These are phyloP conservation scores for Hypoxylon sp. DNA, from an alignment of 2,329 filamentous ascomycete species.

Conservation along the genomic window DNA sequence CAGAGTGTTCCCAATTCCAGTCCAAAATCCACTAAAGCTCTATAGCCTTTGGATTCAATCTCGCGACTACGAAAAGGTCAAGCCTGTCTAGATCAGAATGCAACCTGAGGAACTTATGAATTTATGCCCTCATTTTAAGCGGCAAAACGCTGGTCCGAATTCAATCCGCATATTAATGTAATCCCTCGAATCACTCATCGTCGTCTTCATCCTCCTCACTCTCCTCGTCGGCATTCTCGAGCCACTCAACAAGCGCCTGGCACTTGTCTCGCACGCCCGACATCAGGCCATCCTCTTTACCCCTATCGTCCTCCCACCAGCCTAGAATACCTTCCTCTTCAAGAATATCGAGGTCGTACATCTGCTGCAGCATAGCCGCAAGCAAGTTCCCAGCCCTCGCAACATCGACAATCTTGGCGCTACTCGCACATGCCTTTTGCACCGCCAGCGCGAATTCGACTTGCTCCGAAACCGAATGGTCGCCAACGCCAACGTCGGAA, in stretches of 20 bases:
- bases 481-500: conserved; percentile 72
- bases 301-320: conserved; percentile 87
- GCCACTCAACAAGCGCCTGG: conserved; percentile 84
- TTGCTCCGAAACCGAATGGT: conserved; percentile 81
- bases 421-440: conserved; percentile 82
- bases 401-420: conserved; percentile 70
- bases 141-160: not conserved
- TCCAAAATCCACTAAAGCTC: not conserved
- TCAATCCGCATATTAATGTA: not conserved
- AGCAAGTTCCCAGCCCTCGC: conserved; percentile 73
- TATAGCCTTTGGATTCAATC: not conserved
- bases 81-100: not conserved
- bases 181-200: conserved; percentile 51
- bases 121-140: not conserved
- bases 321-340: conserved; percentile 89
- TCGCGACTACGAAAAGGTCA: not conserved
- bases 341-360: conserved; percentile 87
- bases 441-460: conserved; percentile 86
- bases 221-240: conserved; percentile 79
- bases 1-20: not conserved
- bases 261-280: conserved; percentile 79
- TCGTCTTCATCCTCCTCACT: conserved; percentile 74
- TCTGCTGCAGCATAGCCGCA: conserved; percentile 83
- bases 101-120: not conserved
- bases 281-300: conserved; percentile 78